phyloP scores from a whole-genome alignment of 2,329 filamentous ascomycete species.

The Fusarium tricinctum region DNA sequence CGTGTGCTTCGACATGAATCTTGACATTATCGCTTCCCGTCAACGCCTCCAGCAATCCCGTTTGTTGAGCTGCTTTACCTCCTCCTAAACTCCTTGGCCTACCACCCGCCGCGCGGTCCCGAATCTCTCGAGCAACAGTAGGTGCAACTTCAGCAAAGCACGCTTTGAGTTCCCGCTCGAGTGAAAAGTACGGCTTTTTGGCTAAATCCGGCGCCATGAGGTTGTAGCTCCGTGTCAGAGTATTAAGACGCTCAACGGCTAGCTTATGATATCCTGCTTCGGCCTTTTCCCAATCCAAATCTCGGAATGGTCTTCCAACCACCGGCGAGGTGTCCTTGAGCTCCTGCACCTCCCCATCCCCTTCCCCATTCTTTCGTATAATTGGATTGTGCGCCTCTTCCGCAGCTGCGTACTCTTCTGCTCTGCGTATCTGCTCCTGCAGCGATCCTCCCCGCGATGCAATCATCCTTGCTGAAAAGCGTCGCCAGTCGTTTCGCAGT shows the following conservation, averaged over 20 bases:
- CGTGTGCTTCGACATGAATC: constrained; percentile 79
- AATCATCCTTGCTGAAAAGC: constrained; percentile 84
- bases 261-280: constrained; percentile 83
- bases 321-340: constrained; percentile 55
- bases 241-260: constrained; percentile 83
- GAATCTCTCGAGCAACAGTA: constrained; percentile 78
- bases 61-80: constrained; percentile 54
- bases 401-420: constrained; percentile 80
- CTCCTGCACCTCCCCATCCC: constrained; percentile 56
- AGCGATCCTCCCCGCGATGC: constrained; percentile 81
- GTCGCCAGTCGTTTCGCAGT: constrained; percentile 85
- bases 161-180: constrained; percentile 82
- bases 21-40: constrained; percentile 63
- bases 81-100: constrained; percentile 54
- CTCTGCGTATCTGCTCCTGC: constrained; percentile 78
- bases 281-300: constrained; percentile 79
- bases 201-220: constrained; percentile 93
- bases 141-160: constrained; percentile 93
- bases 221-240: constrained; percentile 88
- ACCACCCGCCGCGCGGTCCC: constrained; percentile 69
- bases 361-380: constrained; percentile 59
- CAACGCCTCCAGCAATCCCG: constrained; percentile 73
- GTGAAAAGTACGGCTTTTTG: constrained; percentile 90
- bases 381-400: constrained; percentile 77
- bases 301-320: constrained; percentile 75